Evolutionary conservation across 2,329 filamentous ascomycete genomes (phyloP).

Genomic region (Aspergillus melleus): DNA sequence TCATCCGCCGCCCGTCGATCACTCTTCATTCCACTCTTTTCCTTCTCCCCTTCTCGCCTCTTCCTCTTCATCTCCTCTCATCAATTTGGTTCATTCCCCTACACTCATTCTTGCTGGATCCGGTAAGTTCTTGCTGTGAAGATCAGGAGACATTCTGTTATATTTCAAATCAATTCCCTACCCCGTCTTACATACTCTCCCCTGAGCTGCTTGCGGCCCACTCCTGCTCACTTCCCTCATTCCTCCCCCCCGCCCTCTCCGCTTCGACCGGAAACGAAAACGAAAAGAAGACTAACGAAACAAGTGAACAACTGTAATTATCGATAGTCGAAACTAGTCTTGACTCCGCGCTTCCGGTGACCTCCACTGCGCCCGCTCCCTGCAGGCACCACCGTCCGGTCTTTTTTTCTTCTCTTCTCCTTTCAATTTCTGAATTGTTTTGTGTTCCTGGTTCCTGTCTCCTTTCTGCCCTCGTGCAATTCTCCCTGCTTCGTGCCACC

Average conservation of each 20-base stretch:
- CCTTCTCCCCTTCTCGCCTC: background rate
- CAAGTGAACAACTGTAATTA: background rate
- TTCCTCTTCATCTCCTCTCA: background rate
- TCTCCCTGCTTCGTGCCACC: background rate
- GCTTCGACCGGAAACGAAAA: constrained; percentile 1
- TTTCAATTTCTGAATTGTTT: background rate
- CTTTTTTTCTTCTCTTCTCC: background rate
- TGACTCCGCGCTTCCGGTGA: constrained; percentile 8
- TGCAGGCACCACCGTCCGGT: background rate
- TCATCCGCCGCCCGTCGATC: constrained; percentile 8
- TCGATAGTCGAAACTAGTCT: constrained; percentile 7
- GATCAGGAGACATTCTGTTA: background rate
- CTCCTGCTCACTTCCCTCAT: background rate
- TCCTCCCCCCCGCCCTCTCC: constrained; percentile 1
- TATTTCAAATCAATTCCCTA: too few species aligned
- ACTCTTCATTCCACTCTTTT: background rate
- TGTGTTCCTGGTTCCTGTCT: background rate
- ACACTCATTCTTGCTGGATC: background rate
- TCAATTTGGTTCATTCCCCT: background rate
- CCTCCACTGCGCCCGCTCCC: constrained; percentile 3
- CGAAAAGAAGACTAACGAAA: background rate
- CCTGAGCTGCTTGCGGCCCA: too few species aligned
- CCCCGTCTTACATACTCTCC: background rate
- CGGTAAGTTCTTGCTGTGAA: background rate
- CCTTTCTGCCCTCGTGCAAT: background rate